Evolutionary conservation across 2,329 filamentous ascomycete genomes (phyloP).

Genomic region (Phyllosticta ampelicida): DNA sequence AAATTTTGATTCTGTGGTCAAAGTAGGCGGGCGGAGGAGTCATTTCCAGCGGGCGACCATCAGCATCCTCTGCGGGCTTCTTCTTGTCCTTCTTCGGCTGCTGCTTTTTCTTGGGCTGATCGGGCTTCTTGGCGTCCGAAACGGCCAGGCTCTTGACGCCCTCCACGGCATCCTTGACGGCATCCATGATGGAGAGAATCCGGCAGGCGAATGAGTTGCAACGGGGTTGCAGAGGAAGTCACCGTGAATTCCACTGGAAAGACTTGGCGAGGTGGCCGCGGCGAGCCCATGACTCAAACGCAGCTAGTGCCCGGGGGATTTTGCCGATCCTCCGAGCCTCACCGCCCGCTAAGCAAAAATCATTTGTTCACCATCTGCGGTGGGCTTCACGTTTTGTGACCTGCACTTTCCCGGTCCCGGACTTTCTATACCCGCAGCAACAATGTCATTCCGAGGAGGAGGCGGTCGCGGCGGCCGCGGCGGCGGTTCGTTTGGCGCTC

Average conservation of each 20-base stretch:
- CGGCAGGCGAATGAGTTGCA: background rate
- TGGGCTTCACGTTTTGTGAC: background rate
- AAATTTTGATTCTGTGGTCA: constrained; percentile 71
- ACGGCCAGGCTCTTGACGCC: constrained; percentile 51
- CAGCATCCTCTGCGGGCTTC: constrained; percentile 25
- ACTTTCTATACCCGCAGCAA: background rate
- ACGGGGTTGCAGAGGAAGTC: constrained; percentile 3
- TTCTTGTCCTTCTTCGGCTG: constrained; percentile 28
- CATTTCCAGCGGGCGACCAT: constrained; percentile 37
- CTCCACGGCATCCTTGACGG: constrained; percentile 42
- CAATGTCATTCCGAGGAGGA: constrained; percentile 53
- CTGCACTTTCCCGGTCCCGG: constrained; percentile 16
- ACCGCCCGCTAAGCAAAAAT: constrained; percentile 3
- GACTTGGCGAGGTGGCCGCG: constrained; percentile 9
- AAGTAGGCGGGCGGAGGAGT: constrained; percentile 61
- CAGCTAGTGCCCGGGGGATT: background rate
- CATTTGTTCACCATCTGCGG: background rate
- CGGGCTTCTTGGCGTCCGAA: constrained; percentile 17
- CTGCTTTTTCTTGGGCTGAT: constrained; percentile 18
- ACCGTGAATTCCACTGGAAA: background rate
- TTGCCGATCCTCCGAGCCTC: constrained; percentile 1
- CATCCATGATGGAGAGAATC: constrained; percentile 33
- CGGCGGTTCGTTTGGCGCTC: constrained; percentile 31
- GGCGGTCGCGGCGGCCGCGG: constrained; percentile 31
- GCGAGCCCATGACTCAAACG: constrained; percentile 12